Base-by-base conservation (phyloP, 1,139 yeast genomes). In the Zygosaccharomyces pseudobailii region DNA sequence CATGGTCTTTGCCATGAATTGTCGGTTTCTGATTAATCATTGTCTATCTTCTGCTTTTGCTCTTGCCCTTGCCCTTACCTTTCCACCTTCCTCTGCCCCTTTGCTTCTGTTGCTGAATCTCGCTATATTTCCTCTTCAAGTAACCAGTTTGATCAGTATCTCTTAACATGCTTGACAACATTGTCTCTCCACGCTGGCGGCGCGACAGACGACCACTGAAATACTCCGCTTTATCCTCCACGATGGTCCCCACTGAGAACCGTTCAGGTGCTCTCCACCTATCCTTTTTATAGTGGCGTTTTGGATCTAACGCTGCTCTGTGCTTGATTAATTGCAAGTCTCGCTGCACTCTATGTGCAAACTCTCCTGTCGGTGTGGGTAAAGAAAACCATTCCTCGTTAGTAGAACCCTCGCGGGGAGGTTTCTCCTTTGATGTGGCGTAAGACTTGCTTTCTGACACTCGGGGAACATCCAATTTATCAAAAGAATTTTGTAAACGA, bases 281-380 rank as follows among this genome's bases (percentile, higher is more conserved):
- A 49, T 86, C 94, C 66, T 87, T 87, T 69, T 87, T 88, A 69
- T 92, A 92, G 69, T 89, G 96, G 60, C 97, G 79, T 68, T 92
- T 92, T 4, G 97, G 97, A 63, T 92, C 98, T 54, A 92, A 75
- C 19, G 92, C 96, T 53, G 85, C 83, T 68, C 98, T 81, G 72
- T 90, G 87, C 61, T 87, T 84, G 49, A 92, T 74, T 28, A 92
- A 71, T 62, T 81, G 74, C 58, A 94, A 67, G 66, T 92, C 97
- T 50, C 96, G 75, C 61, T 84, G 86, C 28, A 87, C 65, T 40
- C 76, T 77, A 22, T 59, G 49, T 6, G 54, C 51, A 2, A 84
- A 80, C 0, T 95, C 87, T 55, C 89, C 68, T 57, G 87, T 96
- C 2, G 87, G 83, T 54, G 81, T 83, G 39, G 87, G 87, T 79